phyloP scores from a whole-genome alignment of 2,329 filamentous ascomycete genomes.

The Aspergillus luchuensis region DNA sequence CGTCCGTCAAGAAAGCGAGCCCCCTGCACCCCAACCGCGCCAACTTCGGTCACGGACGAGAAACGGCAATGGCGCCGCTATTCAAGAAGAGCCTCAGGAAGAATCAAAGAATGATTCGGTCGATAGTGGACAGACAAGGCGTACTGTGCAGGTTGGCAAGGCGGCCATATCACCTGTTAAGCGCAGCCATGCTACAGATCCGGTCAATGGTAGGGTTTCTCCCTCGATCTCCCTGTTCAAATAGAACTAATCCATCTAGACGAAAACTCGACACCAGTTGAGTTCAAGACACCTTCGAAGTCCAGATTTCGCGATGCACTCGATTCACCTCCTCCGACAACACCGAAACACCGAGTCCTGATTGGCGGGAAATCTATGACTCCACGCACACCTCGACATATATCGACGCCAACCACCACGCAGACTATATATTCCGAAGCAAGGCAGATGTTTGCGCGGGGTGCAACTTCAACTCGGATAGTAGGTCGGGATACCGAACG shows the following conservation, averaged over 20 bases:
- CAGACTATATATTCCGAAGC: slow-evolving; percentile 84
- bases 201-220: slow-evolving; percentile 35
- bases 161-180: slow-evolving; percentile 48
- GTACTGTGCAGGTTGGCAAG: slow-evolving; percentile 46
- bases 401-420: slow-evolving; percentile 62
- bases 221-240: neutral
- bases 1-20: slow-evolving; percentile 39
- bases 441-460: slow-evolving; percentile 81
- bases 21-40: slow-evolving; percentile 29
- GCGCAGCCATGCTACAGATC: slow-evolving; percentile 47
- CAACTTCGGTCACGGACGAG: slow-evolving; percentile 43
- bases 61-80: slow-evolving; percentile 21
- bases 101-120: slow-evolving; percentile 24
- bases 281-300: slow-evolving; percentile 53
- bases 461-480: slow-evolving; percentile 71
- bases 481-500: slow-evolving; percentile 73
- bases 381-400: slow-evolving; percentile 76
- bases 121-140: slow-evolving; percentile 51
- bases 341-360: slow-evolving; percentile 81
- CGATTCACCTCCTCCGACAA: slow-evolving; percentile 65
- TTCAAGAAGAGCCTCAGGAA: slow-evolving; percentile 33
- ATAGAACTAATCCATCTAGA: slow-evolving; percentile 35
- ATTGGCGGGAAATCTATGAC: slow-evolving; percentile 74
- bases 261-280: slow-evolving; percentile 45
- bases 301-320: slow-evolving; percentile 74